Evolutionary conservation across 192 early-diverging fungal species (phyloP).

Genomic region (Coemansia sp.): DNA sequence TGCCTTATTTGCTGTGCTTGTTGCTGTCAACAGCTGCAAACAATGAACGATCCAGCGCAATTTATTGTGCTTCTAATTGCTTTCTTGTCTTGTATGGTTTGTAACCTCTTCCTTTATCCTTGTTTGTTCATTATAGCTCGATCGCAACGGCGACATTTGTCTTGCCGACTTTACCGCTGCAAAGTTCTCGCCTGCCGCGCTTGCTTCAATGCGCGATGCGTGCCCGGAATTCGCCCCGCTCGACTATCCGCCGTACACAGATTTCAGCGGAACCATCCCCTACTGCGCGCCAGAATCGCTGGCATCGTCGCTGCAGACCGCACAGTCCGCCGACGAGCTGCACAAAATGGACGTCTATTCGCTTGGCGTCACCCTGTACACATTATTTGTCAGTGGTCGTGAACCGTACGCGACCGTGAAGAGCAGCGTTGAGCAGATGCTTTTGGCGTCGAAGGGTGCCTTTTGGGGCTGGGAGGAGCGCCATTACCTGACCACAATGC

Average conservation of each 20-base stretch:
- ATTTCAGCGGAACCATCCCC: slow-evolving; percentile 57
- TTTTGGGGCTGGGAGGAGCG: slow-evolving; percentile 65
- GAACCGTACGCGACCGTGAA: slow-evolving; percentile 61
- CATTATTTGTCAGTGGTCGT: slow-evolving; percentile 58
- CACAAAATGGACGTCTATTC: slow-evolving; percentile 59
- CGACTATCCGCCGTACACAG: slow-evolving; percentile 39
- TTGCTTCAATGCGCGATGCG: slow-evolving; percentile 20
- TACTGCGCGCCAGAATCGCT: slow-evolving; percentile 62
- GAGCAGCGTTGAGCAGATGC: slow-evolving; percentile 63
- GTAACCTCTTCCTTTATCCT: not conserved
- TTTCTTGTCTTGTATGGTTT: not conserved
- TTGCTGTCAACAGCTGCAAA: not conserved
- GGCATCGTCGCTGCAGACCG: slow-evolving; percentile 12
- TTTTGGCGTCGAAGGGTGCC: slow-evolving; percentile 60
- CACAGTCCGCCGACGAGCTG: slow-evolving; percentile 18
- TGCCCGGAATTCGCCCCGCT: slow-evolving; percentile 31
- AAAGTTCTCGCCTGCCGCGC: slow-evolving; percentile 32
- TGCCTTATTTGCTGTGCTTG: not conserved
- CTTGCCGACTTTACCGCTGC: slow-evolving; percentile 56
- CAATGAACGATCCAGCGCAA: not conserved
- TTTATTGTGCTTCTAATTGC: slow-evolving; percentile 6
- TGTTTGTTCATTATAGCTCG: slow-evolving; percentile 29
- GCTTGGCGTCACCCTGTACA: slow-evolving; percentile 59
- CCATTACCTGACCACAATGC: slow-evolving; percentile 31
- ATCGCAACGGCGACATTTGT: slow-evolving; percentile 38